Evolutionary conservation across 1,139 yeast genomes (phyloP), one percentile per base, ranked within the genome.

Genomic region (Petasospora rhodanensis): DNA sequence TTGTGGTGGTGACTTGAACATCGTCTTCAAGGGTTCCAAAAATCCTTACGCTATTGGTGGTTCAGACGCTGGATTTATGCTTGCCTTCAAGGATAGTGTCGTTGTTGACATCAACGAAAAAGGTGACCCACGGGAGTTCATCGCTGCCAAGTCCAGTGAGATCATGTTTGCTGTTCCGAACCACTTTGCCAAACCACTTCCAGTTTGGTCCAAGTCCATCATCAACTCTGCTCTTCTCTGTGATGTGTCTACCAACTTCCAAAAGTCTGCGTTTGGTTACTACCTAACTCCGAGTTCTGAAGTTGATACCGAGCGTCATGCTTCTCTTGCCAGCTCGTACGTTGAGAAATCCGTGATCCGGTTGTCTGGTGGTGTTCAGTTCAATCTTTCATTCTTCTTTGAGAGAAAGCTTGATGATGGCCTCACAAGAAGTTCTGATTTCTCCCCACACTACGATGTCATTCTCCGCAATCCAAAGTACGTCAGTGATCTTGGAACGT

Each of bases 11-110:
- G 71, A 70, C 11, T 63, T 81, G 29, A 75, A 76, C 41, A 70
- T 79, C 6, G 70, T 76, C 2, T 63, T 81, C 39, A 61, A 63
- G 36, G 86, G 95, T 12, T 76, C 93, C 0, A 66, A 75, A 34
- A 73, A 77, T 46, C 98, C 98, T 0, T 85, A 89, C 51, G 68
- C 70, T 16, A 57, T 89, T 26, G 66, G 76, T 6, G 89, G 86
- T 1, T 63, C 66, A 10, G 70, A 79, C 31, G 73, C 95, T 2
- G 98, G 98, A 1, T 83, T 86, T 55, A 76, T 81, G 1, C 73
- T 87, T 47, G 74, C 79, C 20, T 89, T 95, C 79, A 73, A 74
- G 44, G 73, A 81, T 29, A 67, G 79, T 47, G 87, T 84, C 4
- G 51, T 54, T 2, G 64, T 86, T 34, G 53, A 61, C 6, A 66